Conservation (phyloP, 148 eudicot genomes). For the Linanthus parryae region DNA sequence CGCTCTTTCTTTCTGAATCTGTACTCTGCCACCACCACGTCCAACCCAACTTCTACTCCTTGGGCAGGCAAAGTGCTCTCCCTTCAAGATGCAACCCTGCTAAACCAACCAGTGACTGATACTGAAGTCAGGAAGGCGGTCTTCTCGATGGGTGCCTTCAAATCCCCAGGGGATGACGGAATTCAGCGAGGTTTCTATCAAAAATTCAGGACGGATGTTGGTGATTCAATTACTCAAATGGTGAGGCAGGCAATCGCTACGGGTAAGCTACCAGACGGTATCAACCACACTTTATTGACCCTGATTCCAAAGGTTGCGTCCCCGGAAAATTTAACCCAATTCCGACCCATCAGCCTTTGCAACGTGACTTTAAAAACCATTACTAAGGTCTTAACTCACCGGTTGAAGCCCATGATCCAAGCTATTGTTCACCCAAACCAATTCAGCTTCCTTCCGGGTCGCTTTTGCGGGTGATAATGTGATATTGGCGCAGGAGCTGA, state of each 20-base stretch:
- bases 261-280: not conserved
- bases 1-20: not conserved
- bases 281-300: not conserved
- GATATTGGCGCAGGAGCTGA: not conserved
- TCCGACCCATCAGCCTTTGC: slow-evolving; percentile 8
- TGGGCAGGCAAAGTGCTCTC: not conserved
- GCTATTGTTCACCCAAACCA: not conserved
- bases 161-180: not conserved
- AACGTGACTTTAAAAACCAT: not conserved
- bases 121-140: not conserved
- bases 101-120: not conserved
- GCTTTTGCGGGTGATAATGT: not conserved
- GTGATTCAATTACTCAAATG: not conserved
- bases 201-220: not conserved
- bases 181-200: not conserved
- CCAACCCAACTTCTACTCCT: too few species aligned
- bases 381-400: not conserved
- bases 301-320: not conserved
- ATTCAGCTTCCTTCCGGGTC: slow-evolving; percentile 3
- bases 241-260: not conserved
- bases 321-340: not conserved
- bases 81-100: not conserved
- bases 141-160: not conserved
- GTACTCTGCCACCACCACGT: not conserved
- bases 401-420: not conserved